A percentile compares a stretch with the other conserved stretches of the same genome.
phyloP scores from a whole-genome alignment of 768 basidiomycete genomes.

The Xerocomellus chrysenteron region DNA sequence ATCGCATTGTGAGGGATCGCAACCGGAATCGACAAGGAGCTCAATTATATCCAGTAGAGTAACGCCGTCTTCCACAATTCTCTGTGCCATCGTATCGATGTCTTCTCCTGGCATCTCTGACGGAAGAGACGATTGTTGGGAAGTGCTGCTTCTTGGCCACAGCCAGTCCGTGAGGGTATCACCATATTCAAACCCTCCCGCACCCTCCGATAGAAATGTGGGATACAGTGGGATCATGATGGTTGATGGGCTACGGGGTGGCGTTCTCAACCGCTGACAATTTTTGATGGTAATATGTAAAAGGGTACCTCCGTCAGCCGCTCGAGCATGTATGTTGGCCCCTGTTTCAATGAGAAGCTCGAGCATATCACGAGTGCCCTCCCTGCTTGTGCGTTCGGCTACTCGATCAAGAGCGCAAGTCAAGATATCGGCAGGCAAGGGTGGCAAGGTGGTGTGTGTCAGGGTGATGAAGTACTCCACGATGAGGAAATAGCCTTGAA shows the following conservation, averaged over 20 bases:
- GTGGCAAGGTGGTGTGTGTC: background rate
- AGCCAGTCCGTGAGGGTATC: too few relatives aligned
- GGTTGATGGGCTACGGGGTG: background rate
- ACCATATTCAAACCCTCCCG: too few relatives aligned
- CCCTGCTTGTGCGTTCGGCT: background rate
- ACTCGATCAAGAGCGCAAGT: background rate
- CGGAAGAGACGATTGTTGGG: too few relatives aligned
- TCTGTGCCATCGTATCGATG: too few relatives aligned
- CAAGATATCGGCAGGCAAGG: background rate
- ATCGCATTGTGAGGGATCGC: slow-evolving; percentile 1
- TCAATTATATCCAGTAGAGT: background rate
- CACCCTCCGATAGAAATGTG: too few relatives aligned
- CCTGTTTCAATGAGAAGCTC: background rate
- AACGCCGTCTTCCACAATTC: too few relatives aligned
- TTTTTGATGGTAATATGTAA: background rate
- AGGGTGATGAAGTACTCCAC: background rate
- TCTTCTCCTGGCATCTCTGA: too few relatives aligned
- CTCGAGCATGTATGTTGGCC: background rate
- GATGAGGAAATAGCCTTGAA: background rate
- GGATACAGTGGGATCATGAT: too few relatives aligned
- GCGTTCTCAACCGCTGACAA: too few relatives aligned
- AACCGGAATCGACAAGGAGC: background rate
- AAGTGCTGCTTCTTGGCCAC: too few relatives aligned
- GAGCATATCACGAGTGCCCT: background rate
- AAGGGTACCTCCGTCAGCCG: background rate